phyloP scores from a whole-genome alignment of 2,329 filamentous ascomycete genomes.

The Sclerotinia borealis region DNA sequence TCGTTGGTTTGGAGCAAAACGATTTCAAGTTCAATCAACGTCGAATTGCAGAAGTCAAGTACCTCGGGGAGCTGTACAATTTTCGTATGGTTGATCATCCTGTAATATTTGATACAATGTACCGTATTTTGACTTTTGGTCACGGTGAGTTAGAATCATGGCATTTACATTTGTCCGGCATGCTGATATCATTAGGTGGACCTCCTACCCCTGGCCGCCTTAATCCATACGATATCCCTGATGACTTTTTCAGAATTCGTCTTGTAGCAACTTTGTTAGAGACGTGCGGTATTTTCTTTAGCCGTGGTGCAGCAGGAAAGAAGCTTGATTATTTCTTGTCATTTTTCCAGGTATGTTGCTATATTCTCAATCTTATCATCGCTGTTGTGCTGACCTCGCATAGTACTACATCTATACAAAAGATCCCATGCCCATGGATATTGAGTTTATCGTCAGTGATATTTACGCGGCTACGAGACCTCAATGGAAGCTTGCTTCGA shows the following conservation, averaged over 20 bases:
- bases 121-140: constrained; percentile 89
- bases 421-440: constrained; percentile 85
- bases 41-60: constrained; percentile 91
- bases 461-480: constrained; percentile 79
- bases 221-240: constrained; percentile 76
- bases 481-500: constrained; percentile 83
- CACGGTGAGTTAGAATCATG: constrained; percentile 43
- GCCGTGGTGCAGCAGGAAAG: constrained; percentile 87
- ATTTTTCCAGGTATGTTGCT: constrained; percentile 67
- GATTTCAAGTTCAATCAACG: constrained; percentile 98
- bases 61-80: constrained; percentile 92
- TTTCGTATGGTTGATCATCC: constrained; percentile 95
- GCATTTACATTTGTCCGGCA: neutral
- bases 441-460: constrained; percentile 94
- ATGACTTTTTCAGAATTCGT: constrained; percentile 94
- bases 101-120: constrained; percentile 91
- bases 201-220: constrained; percentile 72
- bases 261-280: constrained; percentile 85
- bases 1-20: constrained; percentile 83
- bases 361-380: constrained; percentile 16
- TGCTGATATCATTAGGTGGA: constrained; percentile 48
- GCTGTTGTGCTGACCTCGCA: constrained; percentile 32
- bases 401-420: constrained; percentile 90
- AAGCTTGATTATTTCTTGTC: constrained; percentile 96
- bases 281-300: constrained; percentile 94